These are phyloP conservation scores for Spinacia oleracea DNA, from an alignment of 179 eudicot genomes.

Conservation along the genomic window DNA sequence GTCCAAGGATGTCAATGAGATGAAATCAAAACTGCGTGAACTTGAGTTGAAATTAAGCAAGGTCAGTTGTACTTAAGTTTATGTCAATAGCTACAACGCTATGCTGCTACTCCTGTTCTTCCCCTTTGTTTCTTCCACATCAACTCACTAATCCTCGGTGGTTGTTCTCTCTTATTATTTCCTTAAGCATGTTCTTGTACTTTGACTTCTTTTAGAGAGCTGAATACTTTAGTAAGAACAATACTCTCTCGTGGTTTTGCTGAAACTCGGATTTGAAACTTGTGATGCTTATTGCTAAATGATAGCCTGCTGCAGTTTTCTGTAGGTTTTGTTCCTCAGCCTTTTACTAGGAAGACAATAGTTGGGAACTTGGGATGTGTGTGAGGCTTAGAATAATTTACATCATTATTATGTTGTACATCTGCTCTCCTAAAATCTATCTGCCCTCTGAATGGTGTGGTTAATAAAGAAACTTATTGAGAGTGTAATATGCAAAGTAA, in stretches of 20 bases:
- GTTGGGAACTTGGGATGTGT: not conserved
- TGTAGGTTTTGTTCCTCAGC: not conserved
- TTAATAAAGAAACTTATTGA: not conserved
- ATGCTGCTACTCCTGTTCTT: constrained; percentile 1
- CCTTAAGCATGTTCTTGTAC: not conserved
- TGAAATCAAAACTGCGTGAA: constrained; percentile 59
- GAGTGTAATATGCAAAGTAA: not conserved
- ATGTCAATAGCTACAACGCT: not conserved
- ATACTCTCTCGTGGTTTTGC: not conserved
- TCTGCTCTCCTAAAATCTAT: not conserved
- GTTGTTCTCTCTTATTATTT: not conserved
- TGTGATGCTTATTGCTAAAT: not conserved
- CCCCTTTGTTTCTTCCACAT: constrained; percentile 7
- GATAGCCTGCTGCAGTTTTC: not conserved
- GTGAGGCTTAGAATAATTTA: not conserved
- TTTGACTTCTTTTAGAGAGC: not conserved
- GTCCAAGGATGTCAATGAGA: constrained; percentile 60
- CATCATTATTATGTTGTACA: not conserved
- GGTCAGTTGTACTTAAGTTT: constrained; percentile 49
- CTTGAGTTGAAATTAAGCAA: constrained; percentile 63
- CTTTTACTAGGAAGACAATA: not conserved
- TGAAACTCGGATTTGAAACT: not conserved
- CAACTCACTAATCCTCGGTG: not conserved
- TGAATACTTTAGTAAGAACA: not conserved
- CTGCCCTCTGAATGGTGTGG: not conserved